These are phyloP conservation scores for Rostrohypoxylon terebratum DNA, from an alignment of 495 filamentous ascomycete species.

Conservation along the genomic window DNA sequence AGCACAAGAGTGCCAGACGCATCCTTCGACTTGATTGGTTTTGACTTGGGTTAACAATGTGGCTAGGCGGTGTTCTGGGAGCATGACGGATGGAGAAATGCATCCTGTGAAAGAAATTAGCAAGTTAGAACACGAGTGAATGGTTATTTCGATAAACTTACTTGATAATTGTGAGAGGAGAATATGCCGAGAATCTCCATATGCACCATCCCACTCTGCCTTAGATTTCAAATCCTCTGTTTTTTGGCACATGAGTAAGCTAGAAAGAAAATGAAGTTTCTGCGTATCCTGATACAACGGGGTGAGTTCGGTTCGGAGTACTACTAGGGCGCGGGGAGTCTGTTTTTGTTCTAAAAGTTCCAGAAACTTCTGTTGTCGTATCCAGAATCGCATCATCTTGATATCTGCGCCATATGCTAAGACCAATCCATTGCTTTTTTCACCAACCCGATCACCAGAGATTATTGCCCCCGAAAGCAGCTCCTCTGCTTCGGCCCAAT, in stretches of 20 bases:
- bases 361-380: constrained; percentile 94
- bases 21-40: constrained; percentile 80
- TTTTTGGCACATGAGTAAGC: constrained; percentile 87
- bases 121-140: constrained; percentile 1
- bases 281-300: constrained; percentile 83
- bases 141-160: constrained; percentile 57
- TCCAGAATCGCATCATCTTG: constrained; percentile 71
- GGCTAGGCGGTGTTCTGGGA: constrained; percentile 92
- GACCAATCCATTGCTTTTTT: constrained; percentile 57
- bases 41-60: constrained; percentile 86
- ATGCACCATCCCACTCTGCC: constrained; percentile 90
- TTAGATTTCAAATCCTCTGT: constrained; percentile 82
- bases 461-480: constrained; percentile 74
- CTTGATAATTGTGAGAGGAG: constrained; percentile 87
- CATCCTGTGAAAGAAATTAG: constrained; percentile 67
- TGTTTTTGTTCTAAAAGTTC: constrained; percentile 86
- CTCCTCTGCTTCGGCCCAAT: constrained; percentile 86
- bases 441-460: constrained; percentile 61
- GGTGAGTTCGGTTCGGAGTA: constrained; percentile 88
- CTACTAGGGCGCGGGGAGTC: constrained; percentile 76
- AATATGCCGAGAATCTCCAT: constrained; percentile 76
- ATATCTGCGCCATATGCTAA: constrained; percentile 60
- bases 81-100: constrained; percentile 98
- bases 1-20: constrained; percentile 89
- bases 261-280: constrained; percentile 82